phyloP scores from a whole-genome alignment of 768 basidiomycete species.

The Stropharia rugosoannulata region DNA sequence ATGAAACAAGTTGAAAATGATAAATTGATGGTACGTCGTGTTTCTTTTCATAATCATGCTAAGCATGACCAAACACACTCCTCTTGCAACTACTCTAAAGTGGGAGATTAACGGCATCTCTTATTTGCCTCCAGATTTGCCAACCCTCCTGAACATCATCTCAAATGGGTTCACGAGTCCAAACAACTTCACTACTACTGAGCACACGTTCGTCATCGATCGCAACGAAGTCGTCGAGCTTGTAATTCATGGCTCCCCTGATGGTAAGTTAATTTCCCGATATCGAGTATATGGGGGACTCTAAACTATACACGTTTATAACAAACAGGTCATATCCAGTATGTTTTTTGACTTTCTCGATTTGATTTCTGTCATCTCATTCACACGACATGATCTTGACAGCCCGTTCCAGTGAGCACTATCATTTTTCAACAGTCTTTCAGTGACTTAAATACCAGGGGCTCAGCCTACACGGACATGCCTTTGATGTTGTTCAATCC shows the following conservation, averaged over 20 bases:
- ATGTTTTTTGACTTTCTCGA: slow-evolving; percentile 5
- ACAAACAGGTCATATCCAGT: slow-evolving; percentile 14
- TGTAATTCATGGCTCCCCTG: slow-evolving; percentile 22
- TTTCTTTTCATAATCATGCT: background rate
- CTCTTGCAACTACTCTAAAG: slow-evolving; percentile 15
- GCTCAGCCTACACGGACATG: slow-evolving; percentile 18
- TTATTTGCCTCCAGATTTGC: slow-evolving; percentile 40
- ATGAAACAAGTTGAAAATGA: slow-evolving; percentile 15
- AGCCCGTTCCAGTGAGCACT: slow-evolving; percentile 19
- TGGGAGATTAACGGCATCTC: slow-evolving; percentile 27
- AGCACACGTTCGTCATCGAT: slow-evolving; percentile 26
- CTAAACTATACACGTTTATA: background rate
- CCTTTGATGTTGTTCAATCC: slow-evolving; percentile 39
- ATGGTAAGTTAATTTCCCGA: slow-evolving; percentile 18
- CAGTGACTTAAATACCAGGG: no score
- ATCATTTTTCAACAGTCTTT: background rate
- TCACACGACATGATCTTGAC: no score
- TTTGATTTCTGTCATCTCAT: no score
- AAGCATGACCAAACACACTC: background rate
- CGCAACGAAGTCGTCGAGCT: slow-evolving; percentile 24
- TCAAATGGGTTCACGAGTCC: slow-evolving; percentile 16
- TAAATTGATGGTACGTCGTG: slow-evolving; percentile 8
- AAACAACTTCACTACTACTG: slow-evolving; percentile 22
- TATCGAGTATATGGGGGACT: background rate
- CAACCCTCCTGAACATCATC: slow-evolving; percentile 44